Conservation (phyloP, 2,329 filamentous ascomycete species). For the Penicillium concentricum region DNA sequence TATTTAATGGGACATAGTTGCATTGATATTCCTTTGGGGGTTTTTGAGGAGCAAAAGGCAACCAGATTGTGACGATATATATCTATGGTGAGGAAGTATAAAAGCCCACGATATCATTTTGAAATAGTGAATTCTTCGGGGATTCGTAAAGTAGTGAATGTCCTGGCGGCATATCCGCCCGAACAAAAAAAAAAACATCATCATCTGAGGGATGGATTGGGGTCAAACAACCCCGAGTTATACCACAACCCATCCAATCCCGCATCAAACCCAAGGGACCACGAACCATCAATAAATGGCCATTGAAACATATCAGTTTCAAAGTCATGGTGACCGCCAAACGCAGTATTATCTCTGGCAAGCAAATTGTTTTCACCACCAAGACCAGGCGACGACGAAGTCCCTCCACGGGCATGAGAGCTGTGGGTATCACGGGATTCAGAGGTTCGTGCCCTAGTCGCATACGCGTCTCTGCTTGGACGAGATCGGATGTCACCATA, state of each 20-base stretch:
- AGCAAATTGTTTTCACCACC: slow-evolving; percentile 5
- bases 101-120: not conserved
- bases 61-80: not conserved
- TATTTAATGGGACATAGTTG: not conserved
- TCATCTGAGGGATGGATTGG: slow-evolving; percentile 11
- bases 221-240: slow-evolving; percentile 20
- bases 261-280: slow-evolving; percentile 36
- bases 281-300: slow-evolving; percentile 39
- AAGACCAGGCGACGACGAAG: slow-evolving; percentile 7
- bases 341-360: slow-evolving; percentile 2
- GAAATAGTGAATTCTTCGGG: fast-evolving
- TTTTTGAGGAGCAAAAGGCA: fast-evolving
- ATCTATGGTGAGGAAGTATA: too few relatives aligned
- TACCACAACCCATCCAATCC: slow-evolving; percentile 34
- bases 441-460: slow-evolving; percentile 11
- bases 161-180: not conserved
- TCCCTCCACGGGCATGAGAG: slow-evolving; percentile 2
- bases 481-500: slow-evolving; percentile 38
- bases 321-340: slow-evolving; percentile 24
- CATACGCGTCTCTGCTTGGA: slow-evolving; percentile 21
- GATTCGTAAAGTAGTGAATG: not conserved
- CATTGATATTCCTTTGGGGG: fast-evolving
- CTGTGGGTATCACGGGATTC: slow-evolving; percentile 11
- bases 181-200: not conserved
- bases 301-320: slow-evolving; percentile 40